Evolutionary conservation across 1,284 basidiomycete species (phyloP).

Genomic region (Heterobasidion irregulare): DNA sequence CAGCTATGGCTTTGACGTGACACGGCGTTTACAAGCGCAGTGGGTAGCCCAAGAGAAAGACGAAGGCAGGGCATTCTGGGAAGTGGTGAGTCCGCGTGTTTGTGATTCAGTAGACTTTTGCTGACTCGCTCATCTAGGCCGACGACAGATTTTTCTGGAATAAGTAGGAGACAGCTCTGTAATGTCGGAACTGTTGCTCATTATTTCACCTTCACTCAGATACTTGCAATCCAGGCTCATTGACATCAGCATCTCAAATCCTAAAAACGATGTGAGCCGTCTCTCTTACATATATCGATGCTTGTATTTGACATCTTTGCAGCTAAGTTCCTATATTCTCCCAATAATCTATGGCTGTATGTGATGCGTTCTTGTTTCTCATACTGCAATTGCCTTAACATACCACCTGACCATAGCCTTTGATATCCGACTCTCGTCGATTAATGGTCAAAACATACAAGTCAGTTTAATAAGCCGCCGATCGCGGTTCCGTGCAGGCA

Average conservation of each 20-base stretch:
- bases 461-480: slow-evolving; percentile 89
- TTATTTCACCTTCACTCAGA: slow-evolving; percentile 23
- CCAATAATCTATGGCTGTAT: slow-evolving; percentile 89
- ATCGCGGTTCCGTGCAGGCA: slow-evolving; percentile 90
- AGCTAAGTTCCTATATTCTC: slow-evolving; percentile 86
- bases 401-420: slow-evolving; percentile 50
- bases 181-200: slow-evolving; percentile 4
- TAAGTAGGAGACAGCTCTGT: slow-evolving; percentile 41
- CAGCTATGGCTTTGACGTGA: slow-evolving; percentile 89
- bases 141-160: slow-evolving; percentile 99
- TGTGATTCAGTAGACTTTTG: not conserved
- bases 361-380: slow-evolving; percentile 17
- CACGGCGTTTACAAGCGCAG: slow-evolving; percentile 84
- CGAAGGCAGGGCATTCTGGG: slow-evolving; percentile 58
- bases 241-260: slow-evolving; percentile 42
- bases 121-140: slow-evolving; percentile 36
- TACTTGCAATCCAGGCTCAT: slow-evolving; percentile 70
- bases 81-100: slow-evolving; percentile 40
- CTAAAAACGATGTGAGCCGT: slow-evolving; percentile 51
- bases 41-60: slow-evolving; percentile 46
- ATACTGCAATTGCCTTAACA: slow-evolving; percentile 6
- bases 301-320: slow-evolving; percentile 6
- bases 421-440: slow-evolving; percentile 71
- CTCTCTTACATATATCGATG: slow-evolving; percentile 3
- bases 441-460: slow-evolving; percentile 78